Evolutionary conservation across 2,329 filamentous ascomycete species (phyloP).

Genomic region (Emergomyces orientalis): DNA sequence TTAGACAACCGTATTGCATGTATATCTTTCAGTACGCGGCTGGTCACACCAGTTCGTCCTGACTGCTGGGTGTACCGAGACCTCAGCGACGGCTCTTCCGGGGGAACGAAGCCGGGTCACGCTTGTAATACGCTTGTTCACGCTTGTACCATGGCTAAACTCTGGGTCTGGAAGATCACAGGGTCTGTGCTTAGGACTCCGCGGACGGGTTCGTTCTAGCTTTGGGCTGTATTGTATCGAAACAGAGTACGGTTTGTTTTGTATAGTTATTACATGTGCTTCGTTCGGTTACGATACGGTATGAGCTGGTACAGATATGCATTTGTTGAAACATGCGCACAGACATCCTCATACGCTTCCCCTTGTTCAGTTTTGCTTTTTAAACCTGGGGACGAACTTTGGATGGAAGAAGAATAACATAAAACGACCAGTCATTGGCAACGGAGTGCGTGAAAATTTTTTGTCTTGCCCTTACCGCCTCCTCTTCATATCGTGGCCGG

Average conservation of each 20-base stretch:
- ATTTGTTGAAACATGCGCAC: too few relatives aligned
- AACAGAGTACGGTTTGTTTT: neutral
- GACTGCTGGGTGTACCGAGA: neutral
- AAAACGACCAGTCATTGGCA: too few relatives aligned
- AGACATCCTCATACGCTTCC: too few relatives aligned
- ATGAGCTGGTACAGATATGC: neutral
- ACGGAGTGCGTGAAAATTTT: too few relatives aligned
- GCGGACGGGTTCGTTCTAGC: neutral
- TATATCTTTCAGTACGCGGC: neutral
- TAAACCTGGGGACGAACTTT: too few relatives aligned
- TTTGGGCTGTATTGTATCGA: neutral
- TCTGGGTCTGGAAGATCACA: neutral
- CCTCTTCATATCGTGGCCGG: too few relatives aligned
- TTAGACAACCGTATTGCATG: neutral
- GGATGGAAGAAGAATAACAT: neutral
- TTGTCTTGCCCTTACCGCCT: too few relatives aligned
- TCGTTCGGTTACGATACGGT: neutral
- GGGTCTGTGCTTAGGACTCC: neutral
- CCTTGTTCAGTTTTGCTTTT: too few relatives aligned
- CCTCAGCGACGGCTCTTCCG: constrained; percentile 1
- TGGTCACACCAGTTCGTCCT: neutral
- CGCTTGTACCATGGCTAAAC: neutral
- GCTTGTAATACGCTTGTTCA: neutral
- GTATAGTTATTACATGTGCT: neutral
- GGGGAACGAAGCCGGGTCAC: neutral